These are phyloP conservation scores for Punica granatum DNA, from an alignment of 345 rosid species.

Conservation along the genomic window DNA sequence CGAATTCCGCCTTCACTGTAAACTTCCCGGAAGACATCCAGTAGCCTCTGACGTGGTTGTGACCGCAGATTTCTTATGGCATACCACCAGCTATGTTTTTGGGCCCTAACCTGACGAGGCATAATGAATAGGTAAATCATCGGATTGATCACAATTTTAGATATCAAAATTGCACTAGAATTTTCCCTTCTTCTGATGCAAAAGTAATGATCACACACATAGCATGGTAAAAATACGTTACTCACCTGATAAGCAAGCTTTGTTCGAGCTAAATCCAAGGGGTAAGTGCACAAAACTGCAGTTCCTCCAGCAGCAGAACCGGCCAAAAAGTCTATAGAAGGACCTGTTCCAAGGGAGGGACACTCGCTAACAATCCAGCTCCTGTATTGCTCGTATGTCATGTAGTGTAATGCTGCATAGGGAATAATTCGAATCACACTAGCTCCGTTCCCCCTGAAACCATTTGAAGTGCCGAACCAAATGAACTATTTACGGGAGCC, in stretches of 20 bases:
- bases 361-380: conserved; percentile 62
- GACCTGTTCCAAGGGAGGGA: conserved; percentile 72
- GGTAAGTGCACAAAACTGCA: conserved; percentile 88
- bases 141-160: too few relatives aligned
- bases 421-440: conserved; percentile 80
- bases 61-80: conserved; percentile 13
- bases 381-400: conserved; percentile 87
- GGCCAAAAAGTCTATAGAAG: conserved; percentile 80
- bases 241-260: conserved; percentile 92
- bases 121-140: background rate
- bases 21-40: conserved; percentile 55
- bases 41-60: conserved; percentile 51
- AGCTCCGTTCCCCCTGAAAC: conserved; percentile 79
- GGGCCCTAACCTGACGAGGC: background rate
- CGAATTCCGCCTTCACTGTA: conserved; percentile 80
- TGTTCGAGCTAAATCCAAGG: conserved; percentile 88
- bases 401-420: conserved; percentile 85
- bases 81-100: background rate
- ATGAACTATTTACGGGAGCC: conserved; percentile 5
- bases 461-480: background rate
- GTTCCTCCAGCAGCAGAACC: conserved; percentile 95
- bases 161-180: too few relatives aligned
- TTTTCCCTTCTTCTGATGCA: too few relatives aligned
- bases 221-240: too few relatives aligned
- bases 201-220: too few relatives aligned